These are phyloP conservation scores for Ceratobasidium sp. DNA, from an alignment of 1,284 basidiomycete genomes.

Conservation along the genomic window DNA sequence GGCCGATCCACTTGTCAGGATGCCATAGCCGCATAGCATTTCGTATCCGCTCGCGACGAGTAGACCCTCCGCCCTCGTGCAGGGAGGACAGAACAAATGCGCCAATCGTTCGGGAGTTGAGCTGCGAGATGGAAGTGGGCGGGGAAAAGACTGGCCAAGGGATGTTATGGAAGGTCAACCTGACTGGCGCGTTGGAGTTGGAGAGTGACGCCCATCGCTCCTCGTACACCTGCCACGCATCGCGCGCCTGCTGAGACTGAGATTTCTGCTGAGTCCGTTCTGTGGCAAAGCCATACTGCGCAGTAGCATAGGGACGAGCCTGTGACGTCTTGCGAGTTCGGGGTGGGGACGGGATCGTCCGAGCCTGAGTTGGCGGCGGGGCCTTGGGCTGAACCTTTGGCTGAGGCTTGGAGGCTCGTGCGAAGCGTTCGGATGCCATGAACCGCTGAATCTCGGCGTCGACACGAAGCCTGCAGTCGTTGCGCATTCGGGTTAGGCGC, in stretches of 20 bases:
- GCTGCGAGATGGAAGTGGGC: constrained; percentile 1
- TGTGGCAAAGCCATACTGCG: constrained; percentile 25
- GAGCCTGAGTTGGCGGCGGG: constrained; percentile 5
- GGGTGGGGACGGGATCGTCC: background rate
- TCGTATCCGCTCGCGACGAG: constrained; percentile 42
- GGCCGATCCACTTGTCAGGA: constrained; percentile 44
- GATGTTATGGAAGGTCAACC: constrained; percentile 44
- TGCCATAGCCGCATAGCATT: constrained; percentile 44
- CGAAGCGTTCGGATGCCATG: constrained; percentile 33
- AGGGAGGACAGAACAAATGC: constrained; percentile 42
- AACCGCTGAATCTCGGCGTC: constrained; percentile 26
- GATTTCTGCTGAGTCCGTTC: constrained; percentile 22
- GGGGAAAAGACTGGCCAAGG: constrained; percentile 44
- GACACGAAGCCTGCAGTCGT: constrained; percentile 18
- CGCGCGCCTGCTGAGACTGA: constrained; percentile 27
- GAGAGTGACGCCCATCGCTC: constrained; percentile 36
- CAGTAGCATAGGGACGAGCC: constrained; percentile 7
- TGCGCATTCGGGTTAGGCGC: constrained; percentile 21
- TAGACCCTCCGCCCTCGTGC: constrained; percentile 41
- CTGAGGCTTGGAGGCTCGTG: constrained; percentile 32
- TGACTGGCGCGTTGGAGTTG: constrained; percentile 12
- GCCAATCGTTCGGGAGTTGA: constrained; percentile 40
- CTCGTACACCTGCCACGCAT: constrained; percentile 40
- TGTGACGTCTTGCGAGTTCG: constrained; percentile 12
- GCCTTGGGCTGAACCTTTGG: background rate